Conservation (phyloP, 192 early-diverging fungal genomes). For the Cetraspora pellucida region DNA sequence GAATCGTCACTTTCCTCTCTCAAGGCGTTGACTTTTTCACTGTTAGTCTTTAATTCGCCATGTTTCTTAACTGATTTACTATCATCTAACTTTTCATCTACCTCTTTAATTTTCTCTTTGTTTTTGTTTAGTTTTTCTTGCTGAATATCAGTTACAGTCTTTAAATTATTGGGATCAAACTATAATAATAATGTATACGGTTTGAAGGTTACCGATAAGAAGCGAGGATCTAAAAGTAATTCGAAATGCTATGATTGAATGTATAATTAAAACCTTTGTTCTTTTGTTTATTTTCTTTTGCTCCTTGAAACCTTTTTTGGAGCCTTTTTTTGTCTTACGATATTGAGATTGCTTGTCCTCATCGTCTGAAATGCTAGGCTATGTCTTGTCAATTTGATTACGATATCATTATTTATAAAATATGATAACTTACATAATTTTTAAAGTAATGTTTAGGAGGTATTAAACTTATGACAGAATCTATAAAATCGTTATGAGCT, state of each 20-base stretch:
- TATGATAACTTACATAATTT: conserved; percentile 12
- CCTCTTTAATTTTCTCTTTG: conserved; percentile 42
- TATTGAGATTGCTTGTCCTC: conserved; percentile 60
- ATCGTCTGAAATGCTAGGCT: background rate
- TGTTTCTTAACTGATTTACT: conserved; percentile 46
- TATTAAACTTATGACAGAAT: conserved; percentile 16
- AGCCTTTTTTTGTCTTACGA: conserved; percentile 81
- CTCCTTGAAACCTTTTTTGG: conserved; percentile 79
- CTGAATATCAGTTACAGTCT: conserved; percentile 71
- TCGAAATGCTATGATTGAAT: conserved; percentile 35
- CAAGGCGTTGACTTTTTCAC: conserved; percentile 40
- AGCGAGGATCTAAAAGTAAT: background rate
- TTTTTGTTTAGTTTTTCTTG: conserved; percentile 54
- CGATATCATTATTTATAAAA: background rate
- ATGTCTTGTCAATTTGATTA: background rate
- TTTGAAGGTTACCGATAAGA: background rate
- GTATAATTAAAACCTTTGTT: conserved; percentile 60
- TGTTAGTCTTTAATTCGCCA: conserved; percentile 40
- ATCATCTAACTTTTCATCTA: background rate
- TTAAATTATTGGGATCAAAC: conserved; percentile 81
- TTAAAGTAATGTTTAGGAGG: conserved; percentile 36
- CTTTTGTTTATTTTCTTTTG: conserved; percentile 81
- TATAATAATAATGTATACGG: conserved; percentile 36
- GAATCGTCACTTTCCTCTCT: conserved; percentile 23
- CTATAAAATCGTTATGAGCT: conserved; percentile 21